phyloP scores from a whole-genome alignment of 192 early-diverging fungal genomes.

The Backusella tarrabulga region DNA sequence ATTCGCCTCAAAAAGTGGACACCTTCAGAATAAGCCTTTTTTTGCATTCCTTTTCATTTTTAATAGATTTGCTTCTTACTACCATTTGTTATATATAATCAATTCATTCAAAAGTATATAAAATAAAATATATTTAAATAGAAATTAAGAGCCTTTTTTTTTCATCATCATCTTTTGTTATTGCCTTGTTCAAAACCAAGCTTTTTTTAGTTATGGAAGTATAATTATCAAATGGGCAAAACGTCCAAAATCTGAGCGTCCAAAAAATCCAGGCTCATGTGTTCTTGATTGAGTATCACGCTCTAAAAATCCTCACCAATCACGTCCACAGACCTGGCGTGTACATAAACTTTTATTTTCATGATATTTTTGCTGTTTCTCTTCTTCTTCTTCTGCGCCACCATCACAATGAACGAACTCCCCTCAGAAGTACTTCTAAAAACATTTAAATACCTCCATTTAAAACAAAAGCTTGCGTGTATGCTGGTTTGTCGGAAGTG shows the following conservation, averaged over 20 bases:
- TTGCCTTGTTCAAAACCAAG: no score
- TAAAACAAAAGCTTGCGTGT: not conserved
- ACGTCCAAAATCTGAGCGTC: no score
- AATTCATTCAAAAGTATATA: not conserved
- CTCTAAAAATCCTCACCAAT: no score
- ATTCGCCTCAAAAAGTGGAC: slow-evolving; percentile 92
- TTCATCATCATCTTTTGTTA: no score
- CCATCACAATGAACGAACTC: not conserved
- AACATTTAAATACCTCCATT: not conserved
- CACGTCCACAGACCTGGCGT: no score
- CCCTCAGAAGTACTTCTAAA: not conserved
- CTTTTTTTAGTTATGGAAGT: no score
- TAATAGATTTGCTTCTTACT: not conserved
- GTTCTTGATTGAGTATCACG: no score
- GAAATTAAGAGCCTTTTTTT: no score
- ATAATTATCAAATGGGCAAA: no score
- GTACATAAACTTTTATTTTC: no score
- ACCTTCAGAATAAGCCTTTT: not conserved
- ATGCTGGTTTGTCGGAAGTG: not conserved
- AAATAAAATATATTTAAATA: not conserved
- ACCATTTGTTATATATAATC: not conserved
- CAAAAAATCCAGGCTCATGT: no score
- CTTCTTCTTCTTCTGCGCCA: not conserved
- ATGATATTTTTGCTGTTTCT: no score
- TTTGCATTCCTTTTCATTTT: not conserved